phyloP scores from a whole-genome alignment of 2,329 filamentous ascomycete genomes.

The Reticulascus tulasneorum region DNA sequence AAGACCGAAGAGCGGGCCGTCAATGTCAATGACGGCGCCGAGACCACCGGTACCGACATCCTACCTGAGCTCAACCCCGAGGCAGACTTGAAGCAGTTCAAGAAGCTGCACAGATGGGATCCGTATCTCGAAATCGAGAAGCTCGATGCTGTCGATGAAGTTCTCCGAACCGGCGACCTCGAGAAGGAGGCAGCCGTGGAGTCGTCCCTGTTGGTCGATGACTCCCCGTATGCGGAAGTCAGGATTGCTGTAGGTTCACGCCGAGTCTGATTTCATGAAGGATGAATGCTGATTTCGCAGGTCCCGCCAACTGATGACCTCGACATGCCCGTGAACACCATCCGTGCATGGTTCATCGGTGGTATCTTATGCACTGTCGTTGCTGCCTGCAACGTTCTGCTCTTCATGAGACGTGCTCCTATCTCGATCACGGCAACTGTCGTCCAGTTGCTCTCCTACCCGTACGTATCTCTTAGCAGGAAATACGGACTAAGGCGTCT shows the following conservation, averaged over 20 bases:
- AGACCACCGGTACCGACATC: slow-evolving; percentile 32
- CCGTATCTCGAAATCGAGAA: slow-evolving; percentile 29
- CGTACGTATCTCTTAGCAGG: too few species aligned
- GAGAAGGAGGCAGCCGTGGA: slow-evolving; percentile 27
- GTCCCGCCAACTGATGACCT: slow-evolving; percentile 33
- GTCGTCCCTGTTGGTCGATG: slow-evolving; percentile 27
- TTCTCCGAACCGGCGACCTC: slow-evolving; percentile 24
- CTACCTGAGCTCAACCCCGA: slow-evolving; percentile 37
- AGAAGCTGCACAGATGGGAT: slow-evolving; percentile 28
- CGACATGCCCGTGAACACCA: slow-evolving; percentile 24
- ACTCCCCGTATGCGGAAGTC: slow-evolving; percentile 33
- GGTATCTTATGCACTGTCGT: slow-evolving; percentile 42
- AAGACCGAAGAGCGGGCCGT: slow-evolving; percentile 41
- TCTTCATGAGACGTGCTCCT: slow-evolving; percentile 16
- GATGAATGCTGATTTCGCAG: slow-evolving; percentile 6
- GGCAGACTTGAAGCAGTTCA: slow-evolving; percentile 23
- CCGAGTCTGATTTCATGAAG: background rate
- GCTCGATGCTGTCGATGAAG: slow-evolving; percentile 25
- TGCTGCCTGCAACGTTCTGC: slow-evolving; percentile 21
- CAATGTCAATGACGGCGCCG: slow-evolving; percentile 34
- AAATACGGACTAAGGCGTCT: too few species aligned
- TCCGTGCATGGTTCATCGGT: slow-evolving; percentile 40
- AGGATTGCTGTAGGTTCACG: slow-evolving; percentile 9
- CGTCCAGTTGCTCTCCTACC: slow-evolving; percentile 37
- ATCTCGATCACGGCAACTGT: slow-evolving; percentile 37